Evolutionary conservation across 306 rosid genomes (phyloP).

Genomic region (Rosa multiflora): DNA sequence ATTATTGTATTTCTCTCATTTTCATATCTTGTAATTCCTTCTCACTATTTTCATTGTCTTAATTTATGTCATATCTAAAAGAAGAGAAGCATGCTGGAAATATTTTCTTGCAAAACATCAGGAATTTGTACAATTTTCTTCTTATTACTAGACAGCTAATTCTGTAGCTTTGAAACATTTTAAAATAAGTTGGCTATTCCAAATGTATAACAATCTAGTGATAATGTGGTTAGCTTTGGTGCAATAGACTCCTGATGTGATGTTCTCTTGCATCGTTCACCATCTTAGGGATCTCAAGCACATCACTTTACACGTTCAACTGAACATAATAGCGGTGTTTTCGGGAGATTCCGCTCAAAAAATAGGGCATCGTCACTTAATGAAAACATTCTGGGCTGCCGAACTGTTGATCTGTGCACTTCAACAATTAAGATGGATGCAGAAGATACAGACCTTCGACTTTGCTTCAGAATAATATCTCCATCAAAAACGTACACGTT

Average conservation of each 20-base stretch:
- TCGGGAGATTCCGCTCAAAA: constrained; percentile 86
- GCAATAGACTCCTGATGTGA: constrained; percentile 23
- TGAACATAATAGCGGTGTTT: constrained; percentile 78
- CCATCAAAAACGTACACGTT: constrained; percentile 76
- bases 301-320: constrained; percentile 55
- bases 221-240: neutral
- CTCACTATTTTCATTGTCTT: neutral
- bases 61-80: neutral
- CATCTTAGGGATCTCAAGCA: constrained; percentile 62
- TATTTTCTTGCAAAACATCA: neutral
- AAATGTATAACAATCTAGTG: neutral
- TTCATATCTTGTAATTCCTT: neutral
- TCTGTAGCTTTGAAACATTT: neutral
- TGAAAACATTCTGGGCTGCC: constrained; percentile 74
- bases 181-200: neutral
- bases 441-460: constrained; percentile 88
- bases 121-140: neutral
- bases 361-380: constrained; percentile 55
- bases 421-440: constrained; percentile 94
- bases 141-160: neutral
- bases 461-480: constrained; percentile 95
- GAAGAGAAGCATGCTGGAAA: neutral
- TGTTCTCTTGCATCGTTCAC: constrained; percentile 21
- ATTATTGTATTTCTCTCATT: neutral
- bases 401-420: constrained; percentile 71